A percentile compares a stretch with the other conserved stretches of the same genome.
Evolutionary conservation across 2,329 filamentous ascomycete genomes (phyloP).

Genomic region (Hortaea werneckii): DNA sequence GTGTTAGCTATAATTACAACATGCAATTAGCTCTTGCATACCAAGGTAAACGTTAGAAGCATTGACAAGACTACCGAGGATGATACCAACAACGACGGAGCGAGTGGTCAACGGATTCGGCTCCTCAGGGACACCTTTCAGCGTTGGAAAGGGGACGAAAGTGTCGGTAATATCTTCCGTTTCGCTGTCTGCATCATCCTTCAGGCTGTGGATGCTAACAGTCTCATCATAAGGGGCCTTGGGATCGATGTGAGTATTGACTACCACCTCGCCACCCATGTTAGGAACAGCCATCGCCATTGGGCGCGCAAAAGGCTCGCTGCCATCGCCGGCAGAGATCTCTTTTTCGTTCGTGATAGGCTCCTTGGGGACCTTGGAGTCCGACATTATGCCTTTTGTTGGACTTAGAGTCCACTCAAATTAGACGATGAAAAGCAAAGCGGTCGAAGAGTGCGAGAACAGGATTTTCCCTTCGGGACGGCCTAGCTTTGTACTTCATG

Average conservation of each 20-base stretch:
- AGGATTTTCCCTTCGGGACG: too few species aligned
- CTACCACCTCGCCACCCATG: not conserved
- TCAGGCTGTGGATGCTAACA: not conserved
- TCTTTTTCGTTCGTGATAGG: too few species aligned
- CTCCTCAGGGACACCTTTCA: slow-evolving; percentile 25
- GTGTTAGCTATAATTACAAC: not conserved
- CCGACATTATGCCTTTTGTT: too few species aligned
- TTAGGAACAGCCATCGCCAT: not conserved
- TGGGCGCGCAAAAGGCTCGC: not conserved
- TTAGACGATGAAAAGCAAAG: too few species aligned
- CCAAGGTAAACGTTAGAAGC: slow-evolving; percentile 54
- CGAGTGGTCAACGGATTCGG: slow-evolving; percentile 45
- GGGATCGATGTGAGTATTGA: not conserved
- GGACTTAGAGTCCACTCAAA: too few species aligned
- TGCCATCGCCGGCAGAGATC: not conserved
- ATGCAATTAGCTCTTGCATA: slow-evolving; percentile 5
- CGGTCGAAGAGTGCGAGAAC: too few species aligned
- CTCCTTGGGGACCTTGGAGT: too few species aligned
- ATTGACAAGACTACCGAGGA: slow-evolving; percentile 50
- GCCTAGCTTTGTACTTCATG: not conserved
- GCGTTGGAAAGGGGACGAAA: not conserved
- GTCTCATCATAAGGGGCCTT: not conserved
- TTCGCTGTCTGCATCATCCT: not conserved
- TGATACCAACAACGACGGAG: slow-evolving; percentile 45
- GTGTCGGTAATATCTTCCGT: not conserved